Conservation (phyloP, 805 yeast species). For the Candida loeiensis region DNA sequence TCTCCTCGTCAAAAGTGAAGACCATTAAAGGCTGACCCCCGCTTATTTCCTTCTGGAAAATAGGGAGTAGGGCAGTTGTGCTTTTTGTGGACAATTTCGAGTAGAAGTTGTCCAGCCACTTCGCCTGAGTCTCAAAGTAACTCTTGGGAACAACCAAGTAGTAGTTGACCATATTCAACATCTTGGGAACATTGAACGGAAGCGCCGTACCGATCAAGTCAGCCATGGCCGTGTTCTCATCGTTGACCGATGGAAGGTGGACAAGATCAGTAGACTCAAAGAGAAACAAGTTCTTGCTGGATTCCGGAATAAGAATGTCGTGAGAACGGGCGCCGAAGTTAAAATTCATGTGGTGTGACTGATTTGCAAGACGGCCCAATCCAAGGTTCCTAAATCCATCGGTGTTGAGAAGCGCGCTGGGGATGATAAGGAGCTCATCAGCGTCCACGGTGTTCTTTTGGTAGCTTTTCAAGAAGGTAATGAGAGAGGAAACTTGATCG, state of each 20-base stretch:
- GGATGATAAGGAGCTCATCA: conserved; percentile 25
- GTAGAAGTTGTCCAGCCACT: conserved; percentile 11
- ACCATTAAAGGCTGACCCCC: conserved; percentile 35
- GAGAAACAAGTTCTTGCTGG: conserved; percentile 33
- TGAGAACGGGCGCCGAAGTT: conserved; percentile 8
- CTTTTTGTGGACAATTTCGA: conserved; percentile 11
- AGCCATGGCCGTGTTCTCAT: conserved; percentile 15
- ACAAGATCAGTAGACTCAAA: conserved; percentile 31
- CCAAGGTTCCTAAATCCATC: conserved; percentile 22
- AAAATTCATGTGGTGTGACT: conserved; percentile 8
- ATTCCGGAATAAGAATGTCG: conserved; percentile 26
- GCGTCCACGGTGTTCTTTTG: neutral
- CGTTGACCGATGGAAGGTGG: conserved; percentile 12
- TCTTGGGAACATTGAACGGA: conserved; percentile 39
- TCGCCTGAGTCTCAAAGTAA: conserved; percentile 5
- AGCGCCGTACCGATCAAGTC: conserved; percentile 26
- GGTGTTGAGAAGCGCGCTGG: conserved; percentile 21
- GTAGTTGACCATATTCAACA: conserved; percentile 34
- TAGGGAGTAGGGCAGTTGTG: conserved; percentile 17
- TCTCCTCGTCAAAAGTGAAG: conserved; percentile 26
- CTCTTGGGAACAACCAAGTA: conserved; percentile 36
- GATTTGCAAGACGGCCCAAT: conserved; percentile 14
- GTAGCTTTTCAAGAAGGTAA: neutral
- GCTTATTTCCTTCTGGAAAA: conserved; percentile 23
- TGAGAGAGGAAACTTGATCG: neutral